Conservation (phyloP, 768 basidiomycete genomes). For the Galerina marginata region DNA sequence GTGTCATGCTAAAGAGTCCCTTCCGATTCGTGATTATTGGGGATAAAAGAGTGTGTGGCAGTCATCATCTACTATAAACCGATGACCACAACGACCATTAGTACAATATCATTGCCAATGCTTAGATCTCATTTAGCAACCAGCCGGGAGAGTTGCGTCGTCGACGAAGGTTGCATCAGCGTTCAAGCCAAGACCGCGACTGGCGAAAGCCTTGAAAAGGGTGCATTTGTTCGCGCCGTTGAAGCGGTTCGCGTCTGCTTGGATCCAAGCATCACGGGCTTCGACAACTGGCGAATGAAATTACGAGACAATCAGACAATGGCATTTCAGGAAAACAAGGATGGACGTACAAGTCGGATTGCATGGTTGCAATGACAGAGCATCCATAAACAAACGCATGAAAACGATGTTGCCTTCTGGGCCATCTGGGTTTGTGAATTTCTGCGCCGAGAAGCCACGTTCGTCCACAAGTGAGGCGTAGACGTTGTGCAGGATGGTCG, state of each 20-base stretch:
- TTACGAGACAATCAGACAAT: background rate
- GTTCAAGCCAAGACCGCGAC: slow-evolving; percentile 51
- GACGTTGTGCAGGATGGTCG: slow-evolving; percentile 50
- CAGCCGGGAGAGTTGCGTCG: slow-evolving; percentile 33
- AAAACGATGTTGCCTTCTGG: slow-evolving; percentile 55
- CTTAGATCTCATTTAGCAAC: slow-evolving; percentile 8
- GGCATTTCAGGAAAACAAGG: background rate
- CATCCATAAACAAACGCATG: slow-evolving; percentile 56
- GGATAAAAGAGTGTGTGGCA: too few relatives aligned
- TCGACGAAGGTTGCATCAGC: slow-evolving; percentile 32
- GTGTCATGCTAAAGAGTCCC: too few relatives aligned
- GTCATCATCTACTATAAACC: too few relatives aligned
- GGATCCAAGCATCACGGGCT: slow-evolving; percentile 57
- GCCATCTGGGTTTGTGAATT: slow-evolving; percentile 44
- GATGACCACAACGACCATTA: too few relatives aligned
- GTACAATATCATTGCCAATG: too few relatives aligned
- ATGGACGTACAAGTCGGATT: slow-evolving; percentile 52
- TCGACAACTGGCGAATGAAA: slow-evolving; percentile 37
- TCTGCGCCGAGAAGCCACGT: slow-evolving; percentile 41
- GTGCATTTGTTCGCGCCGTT: slow-evolving; percentile 49
- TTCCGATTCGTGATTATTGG: too few relatives aligned
- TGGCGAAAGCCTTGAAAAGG: slow-evolving; percentile 53
- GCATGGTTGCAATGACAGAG: slow-evolving; percentile 53
- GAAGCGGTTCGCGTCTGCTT: slow-evolving; percentile 55
- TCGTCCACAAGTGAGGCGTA: slow-evolving; percentile 44